Conservation (phyloP, 495 filamentous ascomycete species). For the Aspergillus asperescens region DNA sequence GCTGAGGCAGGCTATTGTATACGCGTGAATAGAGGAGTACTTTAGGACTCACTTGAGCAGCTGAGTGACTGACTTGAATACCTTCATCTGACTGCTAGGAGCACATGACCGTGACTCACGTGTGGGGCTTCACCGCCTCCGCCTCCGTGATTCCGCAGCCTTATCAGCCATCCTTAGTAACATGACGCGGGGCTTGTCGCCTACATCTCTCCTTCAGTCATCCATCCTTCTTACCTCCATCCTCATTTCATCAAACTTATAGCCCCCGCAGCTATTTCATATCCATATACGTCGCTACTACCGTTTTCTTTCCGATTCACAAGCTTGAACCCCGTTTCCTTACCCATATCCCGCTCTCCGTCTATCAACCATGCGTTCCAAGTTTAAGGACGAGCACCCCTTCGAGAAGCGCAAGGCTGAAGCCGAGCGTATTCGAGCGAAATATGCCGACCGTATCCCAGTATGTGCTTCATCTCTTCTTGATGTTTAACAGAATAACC, state of each 20-base stretch:
- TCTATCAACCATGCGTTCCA: constrained; percentile 74
- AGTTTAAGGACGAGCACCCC: constrained; percentile 99
- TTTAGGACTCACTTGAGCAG: not conserved
- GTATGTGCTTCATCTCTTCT: constrained; percentile 43
- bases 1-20: not conserved
- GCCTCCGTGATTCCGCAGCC: constrained; percentile 28
- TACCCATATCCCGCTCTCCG: constrained; percentile 5
- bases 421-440: constrained; percentile 97
- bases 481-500: not conserved
- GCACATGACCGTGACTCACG: constrained; percentile 23
- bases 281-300: constrained; percentile 12
- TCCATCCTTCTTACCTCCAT: constrained; percentile 11
- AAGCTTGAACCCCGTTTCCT: not conserved
- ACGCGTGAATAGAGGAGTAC: constrained; percentile 4
- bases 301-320: constrained; percentile 1
- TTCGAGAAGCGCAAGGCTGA: constrained; percentile 99
- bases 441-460: constrained; percentile 97
- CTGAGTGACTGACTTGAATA: not conserved
- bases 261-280: constrained; percentile 15
- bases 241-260: constrained; percentile 14
- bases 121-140: constrained; percentile 35
- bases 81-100: not conserved
- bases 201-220: constrained; percentile 22
- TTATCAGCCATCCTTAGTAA: constrained; percentile 20
- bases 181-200: constrained; percentile 29